phyloP scores from a whole-genome alignment of 2,329 filamentous ascomycete species.

The Ambrosiella cleistominuta region DNA sequence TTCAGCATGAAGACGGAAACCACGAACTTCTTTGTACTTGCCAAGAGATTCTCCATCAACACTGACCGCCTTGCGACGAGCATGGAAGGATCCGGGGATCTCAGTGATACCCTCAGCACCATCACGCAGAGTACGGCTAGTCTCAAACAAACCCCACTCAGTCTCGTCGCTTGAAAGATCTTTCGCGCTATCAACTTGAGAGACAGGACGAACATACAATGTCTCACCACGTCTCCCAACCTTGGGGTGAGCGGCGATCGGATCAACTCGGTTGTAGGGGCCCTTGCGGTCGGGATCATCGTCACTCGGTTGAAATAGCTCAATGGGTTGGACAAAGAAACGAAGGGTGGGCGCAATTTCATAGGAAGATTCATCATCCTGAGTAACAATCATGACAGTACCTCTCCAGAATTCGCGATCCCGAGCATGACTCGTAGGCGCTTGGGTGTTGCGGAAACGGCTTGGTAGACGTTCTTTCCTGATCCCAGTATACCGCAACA shows the following conservation, averaged over 20 bases:
- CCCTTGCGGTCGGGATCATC: constrained; percentile 28
- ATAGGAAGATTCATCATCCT: constrained; percentile 69
- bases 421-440: constrained; percentile 12
- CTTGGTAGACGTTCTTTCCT: constrained; percentile 38
- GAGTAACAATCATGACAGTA: constrained; percentile 87
- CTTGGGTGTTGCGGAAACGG: constrained; percentile 20
- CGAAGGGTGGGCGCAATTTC: constrained; percentile 60
- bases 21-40: constrained; percentile 68
- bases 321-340: constrained; percentile 73
- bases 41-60: constrained; percentile 65
- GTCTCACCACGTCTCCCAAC: constrained; percentile 70
- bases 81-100: constrained; percentile 34
- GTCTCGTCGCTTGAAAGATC: constrained; percentile 69
- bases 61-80: constrained; percentile 32
- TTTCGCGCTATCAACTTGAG: constrained; percentile 58
- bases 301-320: constrained; percentile 47
- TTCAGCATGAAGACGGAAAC: constrained; percentile 67
- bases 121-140: constrained; percentile 37
- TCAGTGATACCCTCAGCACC: constrained; percentile 28
- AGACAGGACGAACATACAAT: constrained; percentile 76
- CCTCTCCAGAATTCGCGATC: constrained; percentile 81
- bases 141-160: constrained; percentile 68
- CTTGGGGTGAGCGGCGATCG: constrained; percentile 73
- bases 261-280: constrained; percentile 70
- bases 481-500: constrained; percentile 79